Evolutionary conservation across 139 green algal genomes (phyloP).

Genomic region (Tetraselmis chui): DNA sequence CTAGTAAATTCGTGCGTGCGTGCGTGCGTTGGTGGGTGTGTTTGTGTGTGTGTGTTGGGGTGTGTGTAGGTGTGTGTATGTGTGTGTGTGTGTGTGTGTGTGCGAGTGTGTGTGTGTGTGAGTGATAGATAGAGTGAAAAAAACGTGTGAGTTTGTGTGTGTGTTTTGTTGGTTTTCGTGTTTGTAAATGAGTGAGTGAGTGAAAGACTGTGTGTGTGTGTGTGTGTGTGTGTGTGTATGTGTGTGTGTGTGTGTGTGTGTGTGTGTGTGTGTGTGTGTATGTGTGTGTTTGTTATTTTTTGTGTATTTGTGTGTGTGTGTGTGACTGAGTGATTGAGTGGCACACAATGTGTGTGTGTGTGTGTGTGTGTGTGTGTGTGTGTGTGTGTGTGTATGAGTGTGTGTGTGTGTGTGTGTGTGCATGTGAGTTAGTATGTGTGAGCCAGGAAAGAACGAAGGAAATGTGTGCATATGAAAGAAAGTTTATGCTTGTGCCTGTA

Average conservation of each 20-base stretch:
- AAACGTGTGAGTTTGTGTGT: too few relatives aligned
- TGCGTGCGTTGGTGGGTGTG: background rate
- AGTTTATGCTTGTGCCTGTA: too few relatives aligned
- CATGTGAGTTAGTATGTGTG: too few relatives aligned
- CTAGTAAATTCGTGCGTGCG: background rate
- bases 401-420: too few relatives aligned
- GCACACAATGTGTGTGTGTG: background rate
- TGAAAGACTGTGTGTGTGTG: background rate
- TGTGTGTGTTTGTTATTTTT: background rate
- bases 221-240: background rate
- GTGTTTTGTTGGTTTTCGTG: background rate
- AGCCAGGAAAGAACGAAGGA: too few relatives aligned
- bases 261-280: background rate
- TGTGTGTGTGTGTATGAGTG: too few relatives aligned
- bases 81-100: too few relatives aligned
- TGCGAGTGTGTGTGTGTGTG: too few relatives aligned
- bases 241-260: background rate
- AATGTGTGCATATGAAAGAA: too few relatives aligned
- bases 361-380: too few relatives aligned
- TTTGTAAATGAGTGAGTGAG: background rate
- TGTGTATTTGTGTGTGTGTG: background rate
- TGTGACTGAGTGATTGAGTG: background rate
- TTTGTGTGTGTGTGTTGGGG: background rate
- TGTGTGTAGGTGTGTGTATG: too few relatives aligned
- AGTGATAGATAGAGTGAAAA: too few relatives aligned